These are phyloP conservation scores for Wickerhamiella alocasiicola DNA, from an alignment of 805 yeast genomes.

Conservation along the genomic window DNA sequence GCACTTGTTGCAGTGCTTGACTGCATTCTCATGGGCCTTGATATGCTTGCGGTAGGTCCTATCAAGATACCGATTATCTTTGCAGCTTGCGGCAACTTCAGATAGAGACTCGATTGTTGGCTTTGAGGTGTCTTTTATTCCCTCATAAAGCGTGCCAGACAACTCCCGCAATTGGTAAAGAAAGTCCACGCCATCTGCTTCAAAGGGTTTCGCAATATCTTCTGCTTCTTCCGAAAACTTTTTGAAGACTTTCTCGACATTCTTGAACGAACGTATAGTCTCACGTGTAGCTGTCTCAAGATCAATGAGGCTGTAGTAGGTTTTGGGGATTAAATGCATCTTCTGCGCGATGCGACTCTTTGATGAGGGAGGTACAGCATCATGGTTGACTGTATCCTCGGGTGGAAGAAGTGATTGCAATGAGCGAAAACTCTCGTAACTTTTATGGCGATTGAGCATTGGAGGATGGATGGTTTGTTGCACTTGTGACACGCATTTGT, in stretches of 20 bases:
- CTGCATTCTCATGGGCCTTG: constrained; percentile 1
- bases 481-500: too few species aligned
- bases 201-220: background rate
- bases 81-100: background rate
- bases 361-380: constrained; percentile 5
- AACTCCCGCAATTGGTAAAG: background rate
- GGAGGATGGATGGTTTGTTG: too few species aligned
- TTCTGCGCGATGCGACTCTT: constrained; percentile 5
- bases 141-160: background rate
- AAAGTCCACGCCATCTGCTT: background rate
- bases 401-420: too few species aligned
- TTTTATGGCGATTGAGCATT: too few species aligned
- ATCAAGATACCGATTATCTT: background rate
- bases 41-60: background rate
- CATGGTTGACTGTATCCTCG: too few species aligned
- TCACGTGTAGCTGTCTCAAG: too few species aligned
- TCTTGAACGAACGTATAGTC: background rate
- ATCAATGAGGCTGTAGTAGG: background rate
- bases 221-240: background rate
- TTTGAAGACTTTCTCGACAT: background rate
- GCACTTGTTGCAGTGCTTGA: background rate
- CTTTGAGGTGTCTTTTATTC: background rate
- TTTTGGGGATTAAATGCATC: constrained; percentile 2
- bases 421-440: too few species aligned
- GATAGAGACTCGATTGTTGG: too few species aligned